phyloP scores from a whole-genome alignment of 1,284 basidiomycete genomes.

The Trichosporon faecale region DNA sequence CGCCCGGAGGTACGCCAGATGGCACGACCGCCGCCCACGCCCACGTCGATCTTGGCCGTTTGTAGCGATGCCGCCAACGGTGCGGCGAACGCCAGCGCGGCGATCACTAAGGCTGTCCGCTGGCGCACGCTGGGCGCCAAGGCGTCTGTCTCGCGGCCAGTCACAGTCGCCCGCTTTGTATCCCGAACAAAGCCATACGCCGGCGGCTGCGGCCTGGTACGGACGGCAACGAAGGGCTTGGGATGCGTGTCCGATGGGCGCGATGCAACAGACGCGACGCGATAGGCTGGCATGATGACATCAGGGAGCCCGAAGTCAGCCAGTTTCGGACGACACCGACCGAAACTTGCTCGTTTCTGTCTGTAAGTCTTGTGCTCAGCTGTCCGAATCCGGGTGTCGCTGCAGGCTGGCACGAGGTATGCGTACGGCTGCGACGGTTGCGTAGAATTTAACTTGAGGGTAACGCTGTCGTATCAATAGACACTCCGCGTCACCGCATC shows the following conservation, averaged over 20 bases:
- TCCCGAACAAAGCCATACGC: background rate
- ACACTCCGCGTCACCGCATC: no score
- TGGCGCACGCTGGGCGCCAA: background rate
- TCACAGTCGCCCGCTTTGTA: background rate
- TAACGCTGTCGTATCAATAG: background rate
- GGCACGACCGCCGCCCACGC: background rate
- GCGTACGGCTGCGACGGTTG: no score
- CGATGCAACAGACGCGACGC: background rate
- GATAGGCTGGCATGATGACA: background rate
- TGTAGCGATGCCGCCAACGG: background rate
- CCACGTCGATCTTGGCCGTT: background rate
- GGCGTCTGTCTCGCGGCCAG: background rate
- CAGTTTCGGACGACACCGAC: background rate
- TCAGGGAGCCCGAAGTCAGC: background rate
- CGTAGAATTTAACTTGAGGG: no score
- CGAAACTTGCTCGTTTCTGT: background rate
- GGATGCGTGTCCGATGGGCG: background rate
- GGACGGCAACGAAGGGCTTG: background rate
- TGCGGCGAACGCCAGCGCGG: background rate
- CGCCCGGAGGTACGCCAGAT: background rate
- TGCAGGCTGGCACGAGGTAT: background rate
- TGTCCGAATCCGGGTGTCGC: no score
- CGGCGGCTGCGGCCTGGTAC: background rate
- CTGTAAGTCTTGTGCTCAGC: no score
- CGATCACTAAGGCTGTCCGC: background rate